Evolutionary conservation across 2,329 filamentous ascomycete genomes (phyloP), one percentile per base, ranked within the genome.

Genomic region (Hansfordia pulvinata): DNA sequence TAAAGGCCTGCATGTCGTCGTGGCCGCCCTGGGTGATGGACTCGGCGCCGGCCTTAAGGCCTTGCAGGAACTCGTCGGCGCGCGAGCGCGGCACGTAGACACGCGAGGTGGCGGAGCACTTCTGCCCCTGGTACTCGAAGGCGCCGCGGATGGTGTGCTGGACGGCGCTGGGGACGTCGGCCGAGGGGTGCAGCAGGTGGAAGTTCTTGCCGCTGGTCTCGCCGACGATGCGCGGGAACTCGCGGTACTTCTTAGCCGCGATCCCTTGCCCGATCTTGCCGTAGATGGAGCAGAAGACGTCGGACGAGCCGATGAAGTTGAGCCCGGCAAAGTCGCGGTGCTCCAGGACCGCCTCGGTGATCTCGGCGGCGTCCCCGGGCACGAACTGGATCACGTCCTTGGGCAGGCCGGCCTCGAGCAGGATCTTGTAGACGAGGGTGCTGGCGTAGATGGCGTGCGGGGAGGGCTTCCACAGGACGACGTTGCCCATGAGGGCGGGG

Each of bases 201-300:
- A 86, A 93, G 64, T 93, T 93, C 71, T 93, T 93, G 49, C 84
- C 84, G 33, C 84, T 83, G 16, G 84, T 93, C 64, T 93, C 84
- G 33, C 83, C 84, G 4, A 93, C 82, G 36, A 93, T 80, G 41
- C 84, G 76, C 23, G 84, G 85, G 55, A 94, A 96, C 41, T 78
- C 75, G 35, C 65, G 64, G 59, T 93, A 96, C 32, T 72, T 78
- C 35, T 80, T 83, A 44, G 85, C 74, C 5, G 81, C 80, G 12
- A 92, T 76, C 20, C 81, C 82, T 36, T 69, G 62, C 8, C 83
- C 82, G 42, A 94, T 93, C 50, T 83, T 71, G 11, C 83, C 83
- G 50, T 92, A 93, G 9, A 96, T 64, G 45, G 75, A 73, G 35
- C 84, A 77, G 74, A 96, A 94, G 17, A 96, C 82, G 26, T 75